Base-by-base conservation (phyloP, 768 basidiomycete species). In the Lentinus tigrinus region DNA sequence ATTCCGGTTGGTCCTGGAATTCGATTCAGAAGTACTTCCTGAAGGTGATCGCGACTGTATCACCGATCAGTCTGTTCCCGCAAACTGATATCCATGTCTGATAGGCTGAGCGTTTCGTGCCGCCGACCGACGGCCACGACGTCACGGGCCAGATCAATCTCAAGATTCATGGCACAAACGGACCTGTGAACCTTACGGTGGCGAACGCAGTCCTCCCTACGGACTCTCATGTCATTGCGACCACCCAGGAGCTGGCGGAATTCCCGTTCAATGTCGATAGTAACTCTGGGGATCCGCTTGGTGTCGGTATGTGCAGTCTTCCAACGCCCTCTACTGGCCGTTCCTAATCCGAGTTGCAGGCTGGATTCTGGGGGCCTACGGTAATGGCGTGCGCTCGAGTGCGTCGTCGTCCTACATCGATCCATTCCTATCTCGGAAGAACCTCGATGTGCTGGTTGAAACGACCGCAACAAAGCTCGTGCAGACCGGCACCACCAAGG, bases 1-100 rank as follows among this genome's bases (percentile, higher is more conserved):
- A 73, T 34, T 3, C 21, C 2, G 67, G 67, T 2, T 73, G 71
- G 71, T 64, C 65, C 0, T 71, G 69, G 69, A 53, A 62, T 13
- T 40, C 54, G 11, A 42, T 72, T 8, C 27, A 49, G n/a, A 60
- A 49, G 1, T 72, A 63, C 54, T 66, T 68, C 57, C 47, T 52
- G 24, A 68, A 66, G 65, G 70, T 40, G 2, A 23, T 6, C 31
- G 7, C 31, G 11, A n/a, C n/a, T n/a, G n/a, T 40, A 19, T n/a
- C n/a, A n/a, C n/a, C 39, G 16, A 40, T 40, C 6, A 2, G 14
- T 5, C 19, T 8, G 6, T 16, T 10, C 39, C 39, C 19, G 13
- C 34, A 17, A 9, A 5, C 27, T 46, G n/a, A 26, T 7, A 16
- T 21, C 3, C 26, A 14, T 7, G 3, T 26, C 2, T 27, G 27